These are phyloP conservation scores for Pseudonitzschia pungens DNA, from an alignment of 108 stramenopile genomes.

Conservation along the genomic window DNA sequence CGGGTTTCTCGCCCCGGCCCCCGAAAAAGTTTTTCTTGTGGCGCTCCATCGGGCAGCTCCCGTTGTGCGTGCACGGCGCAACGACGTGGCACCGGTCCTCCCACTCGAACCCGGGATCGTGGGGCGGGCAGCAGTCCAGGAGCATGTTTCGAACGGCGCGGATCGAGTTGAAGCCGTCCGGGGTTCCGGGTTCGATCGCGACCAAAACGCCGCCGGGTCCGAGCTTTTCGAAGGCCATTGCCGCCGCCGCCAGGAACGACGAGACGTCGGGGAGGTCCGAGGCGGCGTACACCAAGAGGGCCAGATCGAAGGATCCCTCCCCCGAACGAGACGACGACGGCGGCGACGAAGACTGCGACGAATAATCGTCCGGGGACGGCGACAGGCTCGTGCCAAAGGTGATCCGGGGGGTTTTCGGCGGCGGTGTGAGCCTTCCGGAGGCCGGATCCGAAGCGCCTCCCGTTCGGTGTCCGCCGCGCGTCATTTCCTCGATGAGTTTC, in stretches of 20 bases:
- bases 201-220: constrained; percentile 68
- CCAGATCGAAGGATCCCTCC: constrained; percentile 62
- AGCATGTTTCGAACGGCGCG: constrained; percentile 79
- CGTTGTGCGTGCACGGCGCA: constrained; percentile 86
- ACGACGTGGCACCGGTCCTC: constrained; percentile 69
- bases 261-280: constrained; percentile 65
- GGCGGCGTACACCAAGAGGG: constrained; percentile 62
- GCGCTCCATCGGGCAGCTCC: constrained; percentile 72
- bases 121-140: constrained; percentile 75
- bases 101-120: constrained; percentile 36
- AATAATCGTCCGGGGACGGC: constrained; percentile 5
- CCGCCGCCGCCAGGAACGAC: constrained; percentile 56
- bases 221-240: constrained; percentile 49
- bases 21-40: constrained; percentile 53
- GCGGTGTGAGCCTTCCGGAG: not conserved
- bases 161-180: constrained; percentile 79
- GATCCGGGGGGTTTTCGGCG: constrained; percentile 56
- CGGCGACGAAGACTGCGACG: not conserved
- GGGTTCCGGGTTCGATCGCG: constrained; percentile 84
- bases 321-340: constrained; percentile 7
- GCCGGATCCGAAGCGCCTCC: no score
- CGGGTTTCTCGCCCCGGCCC: constrained; percentile 17
- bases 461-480: constrained; percentile 1
- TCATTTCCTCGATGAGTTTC: constrained; percentile 47
- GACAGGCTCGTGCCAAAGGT: constrained; percentile 60